These are phyloP conservation scores for Taphrina flavorubra DNA, from an alignment of 1,139 yeast species.

Conservation along the genomic window DNA sequence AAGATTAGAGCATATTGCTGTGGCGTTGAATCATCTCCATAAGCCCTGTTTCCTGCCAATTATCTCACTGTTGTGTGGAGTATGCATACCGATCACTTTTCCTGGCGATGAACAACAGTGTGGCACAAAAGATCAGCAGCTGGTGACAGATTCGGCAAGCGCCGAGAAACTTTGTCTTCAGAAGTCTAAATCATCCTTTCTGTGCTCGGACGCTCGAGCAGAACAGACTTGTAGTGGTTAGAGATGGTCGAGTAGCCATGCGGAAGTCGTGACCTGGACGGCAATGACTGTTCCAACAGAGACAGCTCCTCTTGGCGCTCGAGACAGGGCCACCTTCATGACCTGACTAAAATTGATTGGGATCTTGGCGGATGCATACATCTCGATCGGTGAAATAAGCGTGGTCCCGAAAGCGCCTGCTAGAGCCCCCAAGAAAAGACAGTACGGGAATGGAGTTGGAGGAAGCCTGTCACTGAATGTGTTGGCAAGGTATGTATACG, in stretches of 20 bases:
- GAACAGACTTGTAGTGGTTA: not conserved
- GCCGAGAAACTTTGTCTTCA: too few species aligned
- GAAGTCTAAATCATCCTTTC: too few species aligned
- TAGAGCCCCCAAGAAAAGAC: conserved; percentile 13
- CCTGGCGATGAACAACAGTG: too few species aligned
- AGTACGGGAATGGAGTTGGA: conserved; percentile 17
- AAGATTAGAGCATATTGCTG: too few species aligned
- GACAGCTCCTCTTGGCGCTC: conserved; percentile 30
- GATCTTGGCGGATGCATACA: conserved; percentile 5
- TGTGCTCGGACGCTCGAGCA: too few species aligned
- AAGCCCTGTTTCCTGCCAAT: too few species aligned
- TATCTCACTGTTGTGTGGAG: too few species aligned
- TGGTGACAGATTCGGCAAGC: too few species aligned
- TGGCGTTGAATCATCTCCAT: too few species aligned
- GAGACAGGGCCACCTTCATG: conserved; percentile 5
- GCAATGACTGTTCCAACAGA: conserved; percentile 30
- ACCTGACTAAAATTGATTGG: conserved; percentile 4
- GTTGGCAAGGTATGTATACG: conserved; percentile 30
- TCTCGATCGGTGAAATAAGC: conserved; percentile 16
- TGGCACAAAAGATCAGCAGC: too few species aligned
- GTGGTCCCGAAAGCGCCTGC: conserved; percentile 29
- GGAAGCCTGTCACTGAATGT: conserved; percentile 19
- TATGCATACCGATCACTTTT: too few species aligned
- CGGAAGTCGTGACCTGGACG: conserved; percentile 23
- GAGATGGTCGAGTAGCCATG: conserved; percentile 11